Conservation (phyloP, 78 protist genomes). For the Tieghemostelium lacteum region DNA sequence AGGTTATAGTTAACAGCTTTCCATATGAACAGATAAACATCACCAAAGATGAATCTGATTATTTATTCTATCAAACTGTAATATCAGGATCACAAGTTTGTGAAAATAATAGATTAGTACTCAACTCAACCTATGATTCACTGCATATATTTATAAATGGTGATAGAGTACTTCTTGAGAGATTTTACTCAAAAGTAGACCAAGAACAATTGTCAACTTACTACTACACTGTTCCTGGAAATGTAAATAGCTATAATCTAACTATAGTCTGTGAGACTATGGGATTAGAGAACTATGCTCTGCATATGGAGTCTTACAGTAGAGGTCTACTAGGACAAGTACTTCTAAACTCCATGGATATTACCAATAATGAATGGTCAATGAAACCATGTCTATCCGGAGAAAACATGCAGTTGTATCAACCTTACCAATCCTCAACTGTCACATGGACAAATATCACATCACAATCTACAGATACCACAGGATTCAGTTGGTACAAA, state of each 20-base stretch:
- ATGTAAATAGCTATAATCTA: background rate
- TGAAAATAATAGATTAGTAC: background rate
- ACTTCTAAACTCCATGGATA: background rate
- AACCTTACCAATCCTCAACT: background rate
- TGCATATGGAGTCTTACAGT: constrained; percentile 23
- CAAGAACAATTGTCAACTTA: background rate
- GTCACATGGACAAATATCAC: constrained; percentile 5
- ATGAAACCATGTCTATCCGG: constrained; percentile 33
- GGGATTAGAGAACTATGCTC: constrained; percentile 35
- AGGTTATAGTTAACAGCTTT: background rate
- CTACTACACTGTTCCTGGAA: background rate
- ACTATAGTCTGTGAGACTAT: constrained; percentile 3
- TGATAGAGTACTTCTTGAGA: background rate
- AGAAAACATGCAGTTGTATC: constrained; percentile 11
- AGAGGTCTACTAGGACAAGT: constrained; percentile 19
- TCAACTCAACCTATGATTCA: background rate
- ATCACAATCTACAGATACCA: background rate
- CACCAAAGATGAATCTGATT: constrained; percentile 27
- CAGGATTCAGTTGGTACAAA: constrained; percentile 29
- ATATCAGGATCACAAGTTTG: background rate
- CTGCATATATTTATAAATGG: constrained; percentile 18
- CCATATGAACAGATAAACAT: constrained; percentile 30
- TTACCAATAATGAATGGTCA: constrained; percentile 44
- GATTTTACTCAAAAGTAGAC: background rate
- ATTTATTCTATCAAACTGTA: constrained; percentile 22